Conservation (phyloP, 306 rosid species). For the Acacia crassicarpa region DNA sequence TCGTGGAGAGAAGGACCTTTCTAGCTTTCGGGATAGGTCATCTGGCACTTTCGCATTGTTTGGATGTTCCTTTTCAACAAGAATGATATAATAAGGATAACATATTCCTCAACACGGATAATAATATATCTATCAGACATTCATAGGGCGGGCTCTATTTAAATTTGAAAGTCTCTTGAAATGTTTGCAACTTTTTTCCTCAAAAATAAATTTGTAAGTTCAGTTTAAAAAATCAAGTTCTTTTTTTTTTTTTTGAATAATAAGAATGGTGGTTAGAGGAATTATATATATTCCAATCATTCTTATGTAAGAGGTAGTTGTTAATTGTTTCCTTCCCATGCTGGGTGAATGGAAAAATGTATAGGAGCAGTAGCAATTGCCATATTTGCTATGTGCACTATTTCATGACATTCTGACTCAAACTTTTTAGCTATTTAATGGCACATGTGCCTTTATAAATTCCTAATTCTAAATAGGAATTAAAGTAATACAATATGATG, state of each 20-base stretch:
- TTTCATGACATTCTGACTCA: neutral
- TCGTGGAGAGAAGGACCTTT: neutral
- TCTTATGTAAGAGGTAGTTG: constrained; percentile 35
- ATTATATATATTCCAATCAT: neutral
- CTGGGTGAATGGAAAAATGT: neutral
- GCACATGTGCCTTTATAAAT: neutral
- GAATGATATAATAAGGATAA: no score
- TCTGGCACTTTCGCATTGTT: no score
- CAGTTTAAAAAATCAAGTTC: neutral
- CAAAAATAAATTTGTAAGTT: neutral
- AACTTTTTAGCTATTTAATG: no score
- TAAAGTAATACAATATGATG: neutral
- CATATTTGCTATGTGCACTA: constrained; percentile 53
- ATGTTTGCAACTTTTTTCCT: no score
- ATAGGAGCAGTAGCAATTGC: constrained; percentile 72
- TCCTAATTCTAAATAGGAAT: neutral
- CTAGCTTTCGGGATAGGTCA: no score
- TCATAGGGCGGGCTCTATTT: no score
- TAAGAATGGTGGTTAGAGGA: neutral
- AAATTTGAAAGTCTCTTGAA: no score
- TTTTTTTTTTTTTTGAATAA: neutral
- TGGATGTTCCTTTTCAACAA: no score
- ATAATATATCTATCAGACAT: no score
- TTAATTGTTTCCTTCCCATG: no score
- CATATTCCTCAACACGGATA: no score